Base-by-base conservation (phyloP, 1,139 yeast genomes). In the Candida dubliniensis region DNA sequence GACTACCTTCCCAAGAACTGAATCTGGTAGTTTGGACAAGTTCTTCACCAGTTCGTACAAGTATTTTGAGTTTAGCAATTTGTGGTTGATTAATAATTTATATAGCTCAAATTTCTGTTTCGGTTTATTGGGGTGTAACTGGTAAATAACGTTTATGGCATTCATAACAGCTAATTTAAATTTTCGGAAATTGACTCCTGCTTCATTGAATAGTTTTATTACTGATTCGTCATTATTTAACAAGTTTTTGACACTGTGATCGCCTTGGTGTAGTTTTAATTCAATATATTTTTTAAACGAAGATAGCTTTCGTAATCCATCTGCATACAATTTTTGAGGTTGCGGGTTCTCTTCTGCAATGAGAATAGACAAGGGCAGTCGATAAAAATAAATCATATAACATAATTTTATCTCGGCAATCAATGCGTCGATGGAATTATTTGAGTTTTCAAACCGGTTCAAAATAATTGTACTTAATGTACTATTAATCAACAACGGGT, bases 371-470 rank as follows among this genome's bases (percentile, higher is more conserved):
- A 83, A 72, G 1, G 93, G 89, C 64, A 82, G 84, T 47, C 79
- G 82, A 57, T 78, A 86, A 59, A 80, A 87, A 56, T 84, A 85
- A 4, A 83, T 74, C 88, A 87, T 83, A 54, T 82, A 73, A 25
- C 83, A 67, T 47, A 85, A 70, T 53, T 82, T 83, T 50, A 87
- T 64, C 38, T 78, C 75, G 12, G 79, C 63, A 8, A 77, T 64
- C 41, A 78, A 66, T 12, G 77, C 71, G 53, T 84, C 86, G 38
- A 82, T 73, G 23, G 78, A 73, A 48, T 71, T 72, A 49, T 71
- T 72, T 27, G 74, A 74, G 63, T 65, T 63, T 41, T 65, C 64
- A 47, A 73, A 72, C 36, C 78, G 55, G 29, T 61, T 60, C 36
- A 69, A 55, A 12, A 75, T 56, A 8, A 70, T 61, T 26, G 71